Evolutionary conservation across 257 asterid genomes (phyloP).

Genomic region (Solanum acaule): DNA sequence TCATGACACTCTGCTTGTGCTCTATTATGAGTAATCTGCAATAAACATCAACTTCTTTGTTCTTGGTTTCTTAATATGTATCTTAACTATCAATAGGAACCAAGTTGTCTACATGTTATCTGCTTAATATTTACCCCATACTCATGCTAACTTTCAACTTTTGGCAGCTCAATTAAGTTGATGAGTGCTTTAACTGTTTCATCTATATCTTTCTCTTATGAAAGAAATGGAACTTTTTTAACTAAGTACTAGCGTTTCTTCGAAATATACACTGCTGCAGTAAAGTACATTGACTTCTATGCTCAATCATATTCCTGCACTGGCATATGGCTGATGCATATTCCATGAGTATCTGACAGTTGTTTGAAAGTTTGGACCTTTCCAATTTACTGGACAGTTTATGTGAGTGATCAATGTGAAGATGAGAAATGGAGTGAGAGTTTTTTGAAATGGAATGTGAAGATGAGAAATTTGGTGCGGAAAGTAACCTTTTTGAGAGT

Average conservation of each 20-base stretch:
- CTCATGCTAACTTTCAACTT: neutral
- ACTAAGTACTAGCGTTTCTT: neutral
- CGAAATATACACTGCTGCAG: neutral
- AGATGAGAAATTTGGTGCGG: neutral
- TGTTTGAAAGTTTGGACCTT: neutral
- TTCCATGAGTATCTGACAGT: neutral
- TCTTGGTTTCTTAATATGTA: neutral
- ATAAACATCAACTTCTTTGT: neutral
- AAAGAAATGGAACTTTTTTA: neutral
- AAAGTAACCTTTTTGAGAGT: neutral
- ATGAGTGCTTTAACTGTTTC: neutral
- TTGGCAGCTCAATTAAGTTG: neutral
- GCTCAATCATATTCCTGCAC: neutral
- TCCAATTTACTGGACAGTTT: neutral
- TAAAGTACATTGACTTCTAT: neutral
- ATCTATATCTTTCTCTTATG: neutral
- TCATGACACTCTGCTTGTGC: neutral
- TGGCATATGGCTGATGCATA: neutral
- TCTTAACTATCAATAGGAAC: neutral
- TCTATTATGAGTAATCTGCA: neutral
- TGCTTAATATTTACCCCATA: neutral
- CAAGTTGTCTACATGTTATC: neutral
- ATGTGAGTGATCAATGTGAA: neutral
- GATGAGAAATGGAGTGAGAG: neutral
- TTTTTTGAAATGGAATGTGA: neutral